phyloP scores from a whole-genome alignment of 1,284 basidiomycete genomes.

The Leccinum subrobustum region DNA sequence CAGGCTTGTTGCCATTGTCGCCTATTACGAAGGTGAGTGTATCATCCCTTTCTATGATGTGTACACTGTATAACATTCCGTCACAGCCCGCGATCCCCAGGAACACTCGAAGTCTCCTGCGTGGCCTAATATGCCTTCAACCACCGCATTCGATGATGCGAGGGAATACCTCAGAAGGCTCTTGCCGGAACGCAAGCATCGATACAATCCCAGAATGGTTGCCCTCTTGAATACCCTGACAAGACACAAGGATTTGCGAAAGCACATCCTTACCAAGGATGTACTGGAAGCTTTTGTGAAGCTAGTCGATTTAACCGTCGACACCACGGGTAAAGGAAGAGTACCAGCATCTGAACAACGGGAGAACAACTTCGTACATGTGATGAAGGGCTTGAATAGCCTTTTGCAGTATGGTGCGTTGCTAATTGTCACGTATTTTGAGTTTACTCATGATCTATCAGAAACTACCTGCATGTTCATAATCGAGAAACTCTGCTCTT shows the following conservation, averaged over 20 bases:
- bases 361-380: conserved; percentile 14
- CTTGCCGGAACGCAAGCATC: conserved; percentile 13
- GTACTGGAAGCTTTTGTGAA: conserved; percentile 15
- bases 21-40: conserved; percentile 23
- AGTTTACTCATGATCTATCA: conserved; percentile 1
- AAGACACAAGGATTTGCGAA: conserved; percentile 13
- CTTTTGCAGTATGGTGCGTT: conserved; percentile 24
- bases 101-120: too few relatives aligned
- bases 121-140: background rate
- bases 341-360: background rate
- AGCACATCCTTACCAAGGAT: conserved; percentile 11
- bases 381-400: conserved; percentile 23
- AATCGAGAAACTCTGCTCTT: conserved; percentile 10
- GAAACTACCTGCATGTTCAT: conserved; percentile 8
- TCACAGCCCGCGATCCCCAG: conserved; percentile 9
- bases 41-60: background rate
- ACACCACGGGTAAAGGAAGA: background rate
- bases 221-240: conserved; percentile 22
- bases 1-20: conserved; percentile 21
- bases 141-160: conserved; percentile 5
- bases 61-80: background rate
- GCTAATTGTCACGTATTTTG: background rate
- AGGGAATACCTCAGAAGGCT: conserved; percentile 9
- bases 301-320: conserved; percentile 15
- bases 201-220: conserved; percentile 20